phyloP scores from a whole-genome alignment of 2,329 filamentous ascomycete species.

The Penicillium sp. region DNA sequence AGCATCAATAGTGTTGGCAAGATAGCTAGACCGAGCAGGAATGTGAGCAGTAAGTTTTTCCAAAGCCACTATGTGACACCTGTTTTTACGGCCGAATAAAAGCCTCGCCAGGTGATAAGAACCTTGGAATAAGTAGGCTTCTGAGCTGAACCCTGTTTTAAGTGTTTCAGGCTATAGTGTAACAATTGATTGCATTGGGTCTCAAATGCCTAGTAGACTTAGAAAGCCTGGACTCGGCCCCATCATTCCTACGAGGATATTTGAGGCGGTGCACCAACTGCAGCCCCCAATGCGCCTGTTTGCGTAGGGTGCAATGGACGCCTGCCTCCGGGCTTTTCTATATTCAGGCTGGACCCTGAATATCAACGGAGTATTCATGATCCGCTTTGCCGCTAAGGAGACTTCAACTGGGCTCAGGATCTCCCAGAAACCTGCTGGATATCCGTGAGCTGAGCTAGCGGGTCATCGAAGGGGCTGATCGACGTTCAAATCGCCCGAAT shows the following conservation, averaged over 20 bases:
- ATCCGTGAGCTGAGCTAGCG: conserved; percentile 1
- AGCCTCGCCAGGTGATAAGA: background rate
- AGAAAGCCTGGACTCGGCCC: background rate
- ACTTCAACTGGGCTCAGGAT: background rate
- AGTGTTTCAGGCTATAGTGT: background rate
- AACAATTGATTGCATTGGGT: background rate
- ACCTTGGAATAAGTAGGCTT: background rate
- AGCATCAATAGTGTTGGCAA: background rate
- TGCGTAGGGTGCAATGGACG: background rate
- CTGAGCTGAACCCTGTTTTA: background rate
- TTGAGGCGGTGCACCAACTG: background rate
- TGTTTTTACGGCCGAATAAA: background rate
- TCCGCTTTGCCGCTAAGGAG: background rate
- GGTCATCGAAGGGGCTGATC: conserved; percentile 13
- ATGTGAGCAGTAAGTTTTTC: background rate
- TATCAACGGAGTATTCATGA: background rate
- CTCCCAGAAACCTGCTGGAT: background rate
- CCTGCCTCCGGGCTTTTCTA: background rate
- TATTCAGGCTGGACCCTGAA: background rate
- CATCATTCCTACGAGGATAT: background rate
- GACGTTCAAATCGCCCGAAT: conserved; percentile 2
- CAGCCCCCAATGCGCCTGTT: background rate
- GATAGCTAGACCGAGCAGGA: background rate
- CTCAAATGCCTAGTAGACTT: background rate
- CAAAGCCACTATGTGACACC: background rate